A percentile compares a stretch with the other conserved stretches of the same genome.
These are phyloP conservation scores for Fraxinus latifolia DNA, from an alignment of 305 asterid genomes.

Conservation along the genomic window DNA sequence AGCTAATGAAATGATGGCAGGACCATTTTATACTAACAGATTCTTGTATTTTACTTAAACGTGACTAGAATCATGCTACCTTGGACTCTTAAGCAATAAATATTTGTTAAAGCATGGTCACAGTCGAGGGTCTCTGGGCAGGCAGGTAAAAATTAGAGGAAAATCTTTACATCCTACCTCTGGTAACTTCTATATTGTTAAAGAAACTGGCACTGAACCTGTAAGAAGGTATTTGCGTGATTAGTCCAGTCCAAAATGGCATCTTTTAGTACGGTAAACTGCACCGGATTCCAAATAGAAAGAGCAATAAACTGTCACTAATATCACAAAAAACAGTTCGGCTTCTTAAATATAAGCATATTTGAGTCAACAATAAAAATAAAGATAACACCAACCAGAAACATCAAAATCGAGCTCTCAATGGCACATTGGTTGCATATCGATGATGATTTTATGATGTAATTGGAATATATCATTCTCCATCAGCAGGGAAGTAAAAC, in stretches of 20 bases:
- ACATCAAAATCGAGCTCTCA: background rate
- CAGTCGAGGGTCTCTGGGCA: background rate
- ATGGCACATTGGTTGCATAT: background rate
- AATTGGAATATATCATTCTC: constrained; percentile 8
- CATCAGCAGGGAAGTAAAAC: constrained; percentile 14
- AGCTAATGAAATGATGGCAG: background rate
- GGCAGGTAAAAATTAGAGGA: background rate
- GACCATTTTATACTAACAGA: background rate
- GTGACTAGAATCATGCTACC: background rate
- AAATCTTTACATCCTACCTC: background rate
- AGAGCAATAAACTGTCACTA: background rate
- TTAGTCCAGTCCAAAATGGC: background rate
- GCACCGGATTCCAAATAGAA: background rate
- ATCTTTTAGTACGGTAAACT: background rate
- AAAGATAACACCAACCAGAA: background rate
- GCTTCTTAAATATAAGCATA: background rate
- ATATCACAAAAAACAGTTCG: background rate
- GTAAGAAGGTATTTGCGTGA: background rate
- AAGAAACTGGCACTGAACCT: background rate
- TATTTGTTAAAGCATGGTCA: background rate
- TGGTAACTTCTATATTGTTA: background rate
- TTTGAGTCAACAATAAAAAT: background rate
- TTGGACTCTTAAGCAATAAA: background rate
- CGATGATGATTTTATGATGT: background rate
- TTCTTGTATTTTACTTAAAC: background rate